Evolutionary conservation across 2,329 filamentous ascomycete species (phyloP).

Genomic region (Penicillium sp.): DNA sequence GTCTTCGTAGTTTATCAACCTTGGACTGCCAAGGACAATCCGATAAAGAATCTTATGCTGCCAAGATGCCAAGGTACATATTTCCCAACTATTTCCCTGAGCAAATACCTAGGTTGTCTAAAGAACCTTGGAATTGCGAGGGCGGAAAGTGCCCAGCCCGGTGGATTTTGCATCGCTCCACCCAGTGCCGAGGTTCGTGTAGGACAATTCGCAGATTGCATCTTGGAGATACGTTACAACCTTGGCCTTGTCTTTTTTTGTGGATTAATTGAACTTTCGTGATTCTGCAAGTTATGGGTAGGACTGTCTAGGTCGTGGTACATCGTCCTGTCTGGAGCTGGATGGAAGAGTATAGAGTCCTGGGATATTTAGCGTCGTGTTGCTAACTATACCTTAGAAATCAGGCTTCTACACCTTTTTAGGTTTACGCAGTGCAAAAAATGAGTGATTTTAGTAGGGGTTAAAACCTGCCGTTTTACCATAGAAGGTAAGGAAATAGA

Average conservation of each 20-base stretch:
- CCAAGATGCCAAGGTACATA: not conserved
- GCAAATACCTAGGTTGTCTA: not conserved
- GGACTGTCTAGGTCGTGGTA: not conserved
- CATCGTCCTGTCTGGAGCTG: not conserved
- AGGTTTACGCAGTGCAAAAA: no score
- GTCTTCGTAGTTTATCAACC: not conserved
- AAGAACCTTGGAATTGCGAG: not conserved
- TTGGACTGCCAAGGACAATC: not conserved
- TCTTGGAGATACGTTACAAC: not conserved
- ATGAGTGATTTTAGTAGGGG: no score
- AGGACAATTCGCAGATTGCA: not conserved
- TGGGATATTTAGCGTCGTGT: not conserved
- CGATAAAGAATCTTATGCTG: not conserved
- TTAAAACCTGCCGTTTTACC: no score
- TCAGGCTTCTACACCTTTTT: no score
- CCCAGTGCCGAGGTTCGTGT: not conserved
- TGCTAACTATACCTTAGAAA: no score
- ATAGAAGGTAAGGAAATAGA: no score
- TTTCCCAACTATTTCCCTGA: not conserved
- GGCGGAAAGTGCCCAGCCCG: not conserved
- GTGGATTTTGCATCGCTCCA: not conserved
- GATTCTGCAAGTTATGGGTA: not conserved
- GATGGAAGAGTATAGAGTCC: not conserved
- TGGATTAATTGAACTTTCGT: not conserved
- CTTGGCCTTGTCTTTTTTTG: not conserved